Percentiles rank a stretch among this genome's conserved stretches.
These are phyloP conservation scores for Mallotus japonicus DNA, from an alignment of 441 rosid species.

Conservation along the genomic window DNA sequence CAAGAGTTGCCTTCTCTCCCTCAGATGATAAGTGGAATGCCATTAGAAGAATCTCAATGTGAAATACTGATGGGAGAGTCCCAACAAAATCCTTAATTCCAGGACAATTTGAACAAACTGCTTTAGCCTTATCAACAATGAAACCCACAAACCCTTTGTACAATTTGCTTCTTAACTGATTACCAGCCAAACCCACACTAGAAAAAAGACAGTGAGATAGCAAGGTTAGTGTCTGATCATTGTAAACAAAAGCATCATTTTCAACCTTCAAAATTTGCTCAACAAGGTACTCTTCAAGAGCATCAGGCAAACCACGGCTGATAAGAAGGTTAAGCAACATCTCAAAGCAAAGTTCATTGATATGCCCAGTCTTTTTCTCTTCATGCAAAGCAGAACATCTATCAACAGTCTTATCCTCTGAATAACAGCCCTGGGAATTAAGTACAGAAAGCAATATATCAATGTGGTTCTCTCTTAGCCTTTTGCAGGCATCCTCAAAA, in stretches of 20 bases:
- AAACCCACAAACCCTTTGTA: constrained; percentile 62
- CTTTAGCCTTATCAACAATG: constrained; percentile 56
- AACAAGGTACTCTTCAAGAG: constrained; percentile 79
- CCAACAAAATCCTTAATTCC: constrained; percentile 62
- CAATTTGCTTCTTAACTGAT: constrained; percentile 63
- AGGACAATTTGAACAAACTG: constrained; percentile 51
- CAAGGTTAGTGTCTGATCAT: constrained; percentile 76
- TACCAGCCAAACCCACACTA: constrained; percentile 68
- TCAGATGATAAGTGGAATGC: constrained; percentile 91
- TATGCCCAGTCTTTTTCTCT: constrained; percentile 54
- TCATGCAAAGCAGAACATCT: constrained; percentile 51
- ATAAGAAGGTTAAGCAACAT: constrained; percentile 75
- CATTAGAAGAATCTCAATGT: constrained; percentile 93
- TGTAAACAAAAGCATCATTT: constrained; percentile 61
- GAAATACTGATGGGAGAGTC: constrained; percentile 86
- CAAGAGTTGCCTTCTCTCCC: constrained; percentile 69
- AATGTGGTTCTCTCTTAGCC: constrained; percentile 64
- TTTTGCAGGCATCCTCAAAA: constrained; percentile 75
- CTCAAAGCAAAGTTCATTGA: constrained; percentile 71
- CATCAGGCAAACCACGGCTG: constrained; percentile 56
- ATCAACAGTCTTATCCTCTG: constrained; percentile 56
- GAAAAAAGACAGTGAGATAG: constrained; percentile 74
- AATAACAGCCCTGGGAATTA: constrained; percentile 41
- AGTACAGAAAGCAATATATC: constrained; percentile 80
- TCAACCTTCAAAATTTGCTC: constrained; percentile 74